These are phyloP conservation scores for Seiridium unicorne DNA, from an alignment of 2,329 filamentous ascomycete genomes.

Conservation along the genomic window DNA sequence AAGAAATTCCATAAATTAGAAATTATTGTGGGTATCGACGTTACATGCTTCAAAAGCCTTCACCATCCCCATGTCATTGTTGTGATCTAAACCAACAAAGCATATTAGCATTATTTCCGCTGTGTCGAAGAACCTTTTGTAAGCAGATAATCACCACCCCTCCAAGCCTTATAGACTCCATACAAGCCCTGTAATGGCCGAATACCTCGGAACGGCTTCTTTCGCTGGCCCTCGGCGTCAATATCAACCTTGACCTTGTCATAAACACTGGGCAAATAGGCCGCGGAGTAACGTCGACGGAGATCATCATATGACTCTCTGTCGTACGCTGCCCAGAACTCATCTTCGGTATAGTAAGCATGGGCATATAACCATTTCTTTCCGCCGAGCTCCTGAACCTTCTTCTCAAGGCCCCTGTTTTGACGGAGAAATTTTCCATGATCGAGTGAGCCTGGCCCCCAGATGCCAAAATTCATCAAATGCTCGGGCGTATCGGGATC, in stretches of 20 bases:
- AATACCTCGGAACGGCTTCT: slow-evolving; percentile 26
- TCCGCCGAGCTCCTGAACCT: slow-evolving; percentile 57
- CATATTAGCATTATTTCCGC: slow-evolving; percentile 3
- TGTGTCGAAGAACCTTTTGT: slow-evolving; percentile 14
- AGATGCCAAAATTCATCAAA: slow-evolving; percentile 63
- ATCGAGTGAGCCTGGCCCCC: slow-evolving; percentile 48
- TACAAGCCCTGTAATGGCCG: slow-evolving; percentile 45
- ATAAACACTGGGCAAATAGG: slow-evolving; percentile 61
- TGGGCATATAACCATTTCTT: slow-evolving; percentile 72
- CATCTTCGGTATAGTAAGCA: slow-evolving; percentile 64
- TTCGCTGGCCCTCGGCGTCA: slow-evolving; percentile 29
- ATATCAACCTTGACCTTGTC: slow-evolving; percentile 62
- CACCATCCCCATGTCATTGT: background rate
- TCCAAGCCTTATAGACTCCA: slow-evolving; percentile 43
- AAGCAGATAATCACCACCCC: slow-evolving; percentile 46
- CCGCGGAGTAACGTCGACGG: slow-evolving; percentile 56
- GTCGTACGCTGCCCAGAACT: slow-evolving; percentile 68
- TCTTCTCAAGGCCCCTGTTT: slow-evolving; percentile 61
- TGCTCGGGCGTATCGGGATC: slow-evolving; percentile 32
- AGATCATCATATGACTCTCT: slow-evolving; percentile 56
- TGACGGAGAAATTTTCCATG: slow-evolving; percentile 45
- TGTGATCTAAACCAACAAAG: background rate
- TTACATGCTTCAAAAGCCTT: background rate
- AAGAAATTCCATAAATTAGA: no score
- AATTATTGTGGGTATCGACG: background rate